Percentiles rank a stretch among this genome's conserved stretches.
Conservation (phyloP, 805 yeast genomes). For the Ogataea populi-albae region DNA sequence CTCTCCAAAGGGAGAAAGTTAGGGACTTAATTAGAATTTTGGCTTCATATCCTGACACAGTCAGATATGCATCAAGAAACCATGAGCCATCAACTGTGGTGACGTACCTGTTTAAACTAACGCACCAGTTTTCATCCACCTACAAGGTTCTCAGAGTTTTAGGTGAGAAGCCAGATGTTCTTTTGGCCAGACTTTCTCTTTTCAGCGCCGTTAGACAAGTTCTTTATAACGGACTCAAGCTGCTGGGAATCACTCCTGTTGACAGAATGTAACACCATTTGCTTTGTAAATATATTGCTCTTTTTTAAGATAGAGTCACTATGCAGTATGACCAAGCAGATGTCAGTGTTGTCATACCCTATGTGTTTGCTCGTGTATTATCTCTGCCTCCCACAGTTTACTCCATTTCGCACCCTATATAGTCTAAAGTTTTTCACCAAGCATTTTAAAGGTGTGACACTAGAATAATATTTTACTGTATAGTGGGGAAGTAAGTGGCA, state of each 20-base stretch:
- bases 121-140: slow-evolving; percentile 94
- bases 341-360: too few relatives aligned
- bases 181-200: slow-evolving; percentile 87
- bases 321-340: too few relatives aligned
- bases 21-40: slow-evolving; percentile 68
- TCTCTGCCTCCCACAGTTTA: too few relatives aligned
- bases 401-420: too few relatives aligned
- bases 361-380: too few relatives aligned
- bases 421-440: too few relatives aligned
- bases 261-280: slow-evolving; percentile 92
- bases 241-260: slow-evolving; percentile 95
- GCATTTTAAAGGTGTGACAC: too few relatives aligned
- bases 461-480: too few relatives aligned
- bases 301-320: too few relatives aligned
- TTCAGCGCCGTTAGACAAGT: slow-evolving; percentile 89
- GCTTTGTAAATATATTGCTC: too few relatives aligned
- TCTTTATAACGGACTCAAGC: slow-evolving; percentile 80
- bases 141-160: slow-evolving; percentile 96
- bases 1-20: slow-evolving; percentile 31
- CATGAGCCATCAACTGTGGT: slow-evolving; percentile 93
- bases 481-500: too few relatives aligned
- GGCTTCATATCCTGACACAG: slow-evolving; percentile 87
- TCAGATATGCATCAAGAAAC: slow-evolving; percentile 78
- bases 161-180: slow-evolving; percentile 85
- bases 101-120: slow-evolving; percentile 85